Evolutionary conservation across 441 rosid species (phyloP).

Genomic region (Mallotus japonicus): DNA sequence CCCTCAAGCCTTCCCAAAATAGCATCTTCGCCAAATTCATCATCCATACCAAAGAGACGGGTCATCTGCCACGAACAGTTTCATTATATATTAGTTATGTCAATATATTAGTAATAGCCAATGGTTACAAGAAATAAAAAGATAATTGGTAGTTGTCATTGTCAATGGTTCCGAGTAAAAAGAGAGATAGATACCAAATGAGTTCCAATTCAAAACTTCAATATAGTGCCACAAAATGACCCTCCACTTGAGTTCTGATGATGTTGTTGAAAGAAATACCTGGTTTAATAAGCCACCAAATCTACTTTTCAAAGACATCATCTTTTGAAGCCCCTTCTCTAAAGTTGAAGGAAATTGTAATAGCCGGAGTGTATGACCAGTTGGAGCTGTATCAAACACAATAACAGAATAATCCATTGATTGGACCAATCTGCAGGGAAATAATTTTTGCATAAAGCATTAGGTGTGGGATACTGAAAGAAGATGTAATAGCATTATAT

Average conservation of each 20-base stretch:
- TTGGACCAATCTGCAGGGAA: slow-evolving; percentile 76
- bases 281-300: slow-evolving; percentile 92
- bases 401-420: slow-evolving; percentile 94
- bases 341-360: slow-evolving; percentile 92
- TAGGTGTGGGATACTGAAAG: not conserved
- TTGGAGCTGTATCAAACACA: slow-evolving; percentile 98
- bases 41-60: slow-evolving; percentile 77
- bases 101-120: not conserved
- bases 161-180: not conserved
- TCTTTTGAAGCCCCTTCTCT: slow-evolving; percentile 89
- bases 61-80: slow-evolving; percentile 59
- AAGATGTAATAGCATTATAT: not conserved
- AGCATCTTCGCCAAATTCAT: slow-evolving; percentile 97
- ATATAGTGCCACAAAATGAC: not conserved
- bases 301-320: slow-evolving; percentile 86
- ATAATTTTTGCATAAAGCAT: slow-evolving; percentile 17
- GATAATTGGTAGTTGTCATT: not conserved
- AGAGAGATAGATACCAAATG: not conserved
- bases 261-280: slow-evolving; percentile 42
- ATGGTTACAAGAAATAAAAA: not conserved
- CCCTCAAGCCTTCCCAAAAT: slow-evolving; percentile 96
- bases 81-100: slow-evolving; percentile 2
- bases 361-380: slow-evolving; percentile 93
- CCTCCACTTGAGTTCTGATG: not conserved
- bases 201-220: not conserved